Percentiles rank a stretch among this genome's conserved stretches.
Conservation (phyloP, 768 basidiomycete species). For the Mycena belliarum region DNA sequence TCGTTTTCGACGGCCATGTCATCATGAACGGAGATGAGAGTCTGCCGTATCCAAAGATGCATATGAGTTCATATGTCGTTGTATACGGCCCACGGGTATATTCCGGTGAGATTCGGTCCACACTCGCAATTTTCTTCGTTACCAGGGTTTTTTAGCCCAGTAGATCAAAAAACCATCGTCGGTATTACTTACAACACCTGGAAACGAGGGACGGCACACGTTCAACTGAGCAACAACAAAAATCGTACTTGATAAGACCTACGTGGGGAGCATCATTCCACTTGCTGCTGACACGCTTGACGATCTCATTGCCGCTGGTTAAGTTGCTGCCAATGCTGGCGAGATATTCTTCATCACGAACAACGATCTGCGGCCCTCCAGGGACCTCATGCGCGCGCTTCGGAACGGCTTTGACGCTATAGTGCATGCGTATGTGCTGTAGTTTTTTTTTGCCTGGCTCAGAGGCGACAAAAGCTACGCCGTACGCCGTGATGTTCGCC, state of each 20-base stretch:
- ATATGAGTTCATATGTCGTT: slow-evolving; percentile 48
- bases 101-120: slow-evolving; percentile 41
- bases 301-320: slow-evolving; percentile 51
- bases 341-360: slow-evolving; percentile 80
- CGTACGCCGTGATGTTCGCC: slow-evolving; percentile 12
- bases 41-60: slow-evolving; percentile 37
- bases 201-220: slow-evolving; percentile 23
- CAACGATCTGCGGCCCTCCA: slow-evolving; percentile 74
- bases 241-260: slow-evolving; percentile 77
- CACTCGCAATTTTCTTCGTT: background rate
- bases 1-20: slow-evolving; percentile 46
- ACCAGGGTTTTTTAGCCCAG: slow-evolving; percentile 30
- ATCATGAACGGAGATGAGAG: slow-evolving; percentile 52
- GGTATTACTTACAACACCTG: slow-evolving; percentile 6
- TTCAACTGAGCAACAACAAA: slow-evolving; percentile 71
- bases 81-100: slow-evolving; percentile 53
- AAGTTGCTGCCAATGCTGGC: slow-evolving; percentile 73
- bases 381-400: slow-evolving; percentile 64
- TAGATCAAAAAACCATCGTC: background rate
- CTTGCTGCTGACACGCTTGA: slow-evolving; percentile 68
- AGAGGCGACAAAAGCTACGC: slow-evolving; percentile 2
- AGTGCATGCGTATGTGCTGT: slow-evolving; percentile 28
- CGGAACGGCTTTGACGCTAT: slow-evolving; percentile 48
- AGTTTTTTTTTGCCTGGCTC: slow-evolving; percentile 10
- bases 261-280: slow-evolving; percentile 73